Evolutionary conservation across 2,329 filamentous ascomycete species (phyloP).

Genomic region (Microdochium paspali): DNA sequence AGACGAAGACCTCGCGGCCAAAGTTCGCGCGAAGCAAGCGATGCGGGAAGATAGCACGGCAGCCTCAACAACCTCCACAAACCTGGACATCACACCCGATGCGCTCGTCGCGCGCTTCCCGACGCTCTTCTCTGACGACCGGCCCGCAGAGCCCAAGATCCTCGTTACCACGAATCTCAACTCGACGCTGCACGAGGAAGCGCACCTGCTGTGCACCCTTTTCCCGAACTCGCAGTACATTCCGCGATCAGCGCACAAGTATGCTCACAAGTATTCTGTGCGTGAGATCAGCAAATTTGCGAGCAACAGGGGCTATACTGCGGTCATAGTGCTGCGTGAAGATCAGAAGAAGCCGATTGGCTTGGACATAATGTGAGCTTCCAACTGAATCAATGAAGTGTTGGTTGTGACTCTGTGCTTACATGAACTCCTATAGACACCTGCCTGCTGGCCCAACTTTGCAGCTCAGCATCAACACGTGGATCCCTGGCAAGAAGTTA

Average conservation of each 20-base stretch:
- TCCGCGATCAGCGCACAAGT: constrained; percentile 71
- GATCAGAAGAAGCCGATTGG: constrained; percentile 79
- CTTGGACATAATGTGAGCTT: constrained; percentile 56
- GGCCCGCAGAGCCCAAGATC: constrained; percentile 64
- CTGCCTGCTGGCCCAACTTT: constrained; percentile 82
- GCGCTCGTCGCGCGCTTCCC: constrained; percentile 53
- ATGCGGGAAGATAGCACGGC: constrained; percentile 40
- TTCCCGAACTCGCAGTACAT: constrained; percentile 88
- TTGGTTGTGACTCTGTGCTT: neutral
- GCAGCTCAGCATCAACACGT: constrained; percentile 85
- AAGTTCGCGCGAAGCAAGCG: constrained; percentile 33
- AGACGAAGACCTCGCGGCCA: constrained; percentile 20
- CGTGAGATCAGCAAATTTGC: constrained; percentile 86
- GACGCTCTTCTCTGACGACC: constrained; percentile 49
- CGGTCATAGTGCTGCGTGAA: constrained; percentile 78
- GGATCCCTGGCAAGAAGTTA: constrained; percentile 78
- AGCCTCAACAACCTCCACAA: constrained; percentile 52
- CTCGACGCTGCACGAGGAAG: constrained; percentile 78
- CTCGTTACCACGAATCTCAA: constrained; percentile 88
- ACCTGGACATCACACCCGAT: constrained; percentile 53
- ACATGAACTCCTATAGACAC: constrained; percentile 30
- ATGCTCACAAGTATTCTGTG: constrained; percentile 84
- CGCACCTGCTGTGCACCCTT: constrained; percentile 64
- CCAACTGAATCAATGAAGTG: neutral
- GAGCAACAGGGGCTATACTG: constrained; percentile 70